A percentile compares a stretch with the other conserved stretches of the same genome.
phyloP scores from a whole-genome alignment of 2,329 filamentous ascomycete species.

The Metarhizium brunneum region DNA sequence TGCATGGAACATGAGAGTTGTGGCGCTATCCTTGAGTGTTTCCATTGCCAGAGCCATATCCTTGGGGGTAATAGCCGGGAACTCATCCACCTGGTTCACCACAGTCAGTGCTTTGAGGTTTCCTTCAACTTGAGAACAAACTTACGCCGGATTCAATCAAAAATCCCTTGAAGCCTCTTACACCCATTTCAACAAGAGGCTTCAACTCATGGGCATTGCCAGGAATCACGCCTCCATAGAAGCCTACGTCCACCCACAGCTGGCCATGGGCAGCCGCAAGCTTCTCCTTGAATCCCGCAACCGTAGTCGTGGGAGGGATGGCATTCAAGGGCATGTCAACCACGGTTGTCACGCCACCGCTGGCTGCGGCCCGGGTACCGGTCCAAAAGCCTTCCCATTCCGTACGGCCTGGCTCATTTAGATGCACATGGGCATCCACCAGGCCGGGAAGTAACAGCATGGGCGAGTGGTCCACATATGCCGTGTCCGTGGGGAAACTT shows the following conservation, averaged over 20 bases:
- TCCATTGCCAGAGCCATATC: conserved; percentile 77
- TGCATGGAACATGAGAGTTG: conserved; percentile 97
- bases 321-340: conserved; percentile 97
- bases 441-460: conserved; percentile 80
- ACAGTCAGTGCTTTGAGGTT: background rate
- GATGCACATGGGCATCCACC: conserved; percentile 93
- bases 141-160: conserved; percentile 90
- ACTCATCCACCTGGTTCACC: conserved; percentile 69
- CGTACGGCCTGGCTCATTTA: conserved; percentile 92
- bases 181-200: conserved; percentile 72
- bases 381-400: conserved; percentile 99
- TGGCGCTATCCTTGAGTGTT: conserved; percentile 69
- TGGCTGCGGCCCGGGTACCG: conserved; percentile 85
- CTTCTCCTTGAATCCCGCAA: conserved; percentile 76
- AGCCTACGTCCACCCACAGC: conserved; percentile 98
- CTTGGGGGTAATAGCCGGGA: conserved; percentile 73
- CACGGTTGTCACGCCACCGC: conserved; percentile 92
- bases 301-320: conserved; percentile 89
- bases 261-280: conserved; percentile 73
- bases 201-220: conserved; percentile 76
- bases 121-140: background rate
- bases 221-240: conserved; percentile 90
- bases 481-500: conserved; percentile 61
- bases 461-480: conserved; percentile 78
- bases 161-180: conserved; percentile 95